Evolutionary conservation across 2,329 filamentous ascomycete genomes (phyloP), one percentile per base, ranked within the genome.

Genomic region (Hymenoscyphus infarciens): DNA sequence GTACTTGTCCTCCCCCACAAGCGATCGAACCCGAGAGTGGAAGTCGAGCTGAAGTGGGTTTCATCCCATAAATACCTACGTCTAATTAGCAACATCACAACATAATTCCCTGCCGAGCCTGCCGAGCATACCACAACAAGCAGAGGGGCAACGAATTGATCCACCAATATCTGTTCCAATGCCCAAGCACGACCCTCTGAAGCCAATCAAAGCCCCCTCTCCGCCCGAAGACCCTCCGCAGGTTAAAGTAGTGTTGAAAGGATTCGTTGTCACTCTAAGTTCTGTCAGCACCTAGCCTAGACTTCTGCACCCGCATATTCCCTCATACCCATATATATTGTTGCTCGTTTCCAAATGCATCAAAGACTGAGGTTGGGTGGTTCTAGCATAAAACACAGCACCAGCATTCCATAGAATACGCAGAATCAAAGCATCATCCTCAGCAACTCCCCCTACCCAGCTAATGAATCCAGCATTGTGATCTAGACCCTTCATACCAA

Each of bases 161-260:
- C 81, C 81, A 13, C 81, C 80, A 62, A 84, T 83, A 66, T 83
- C 81, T 5, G 79, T 80, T 0, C 81, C 83, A 56, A 86, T 79
- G 1, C 83, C 83, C 10, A 86, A 73, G 69, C 76, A 77, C 13
- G 79, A 83, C 10, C 83, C 83, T 25, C 78, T 73, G 27, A 84
- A 74, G 1, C 78, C 83, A 13, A 84, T 61, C 2, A 86, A 71
- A 0, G 83, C 82, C 1, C 82, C 82, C 72, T 86, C 83, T 54
- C 83, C 83, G 52, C 84, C 83, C 6, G 80, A 82, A 3, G 79
- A 82, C 1, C 83, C 83, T 5, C 83, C 83, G 19, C 77, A 69
- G 0, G 81, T 82, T 27, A 85, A 70, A 1, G 74, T 76, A 1
- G 74, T 75, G 69, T 86, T 84, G 70, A 77, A 78, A 0, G 83